Percentiles rank a stretch among this genome's conserved stretches.
Conservation (phyloP, 1,139 yeast genomes). For the Hyphopichia buzzinii region DNA sequence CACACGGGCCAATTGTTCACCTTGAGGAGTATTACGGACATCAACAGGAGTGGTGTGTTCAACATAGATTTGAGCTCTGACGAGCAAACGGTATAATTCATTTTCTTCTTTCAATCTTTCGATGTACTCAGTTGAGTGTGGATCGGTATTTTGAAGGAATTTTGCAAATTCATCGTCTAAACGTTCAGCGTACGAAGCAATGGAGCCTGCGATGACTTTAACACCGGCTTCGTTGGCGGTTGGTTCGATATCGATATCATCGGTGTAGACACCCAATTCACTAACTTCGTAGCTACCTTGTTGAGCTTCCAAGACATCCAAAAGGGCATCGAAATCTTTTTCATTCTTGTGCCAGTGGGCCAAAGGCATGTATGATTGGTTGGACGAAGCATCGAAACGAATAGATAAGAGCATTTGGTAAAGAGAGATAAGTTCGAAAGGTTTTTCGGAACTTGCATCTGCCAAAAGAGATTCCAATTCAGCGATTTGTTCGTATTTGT, state of each 20-base stretch:
- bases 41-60: conserved; percentile 59
- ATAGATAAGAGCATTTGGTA: conserved; percentile 83
- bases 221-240: conserved; percentile 63
- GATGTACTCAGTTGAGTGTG: conserved; percentile 92
- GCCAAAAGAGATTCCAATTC: conserved; percentile 63
- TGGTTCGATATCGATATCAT: conserved; percentile 80
- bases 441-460: conserved; percentile 21
- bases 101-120: conserved; percentile 89
- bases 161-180: conserved; percentile 92
- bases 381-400: conserved; percentile 76
- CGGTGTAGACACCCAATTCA: conserved; percentile 75
- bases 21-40: conserved; percentile 36
- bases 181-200: conserved; percentile 85
- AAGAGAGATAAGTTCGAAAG: conserved; percentile 77
- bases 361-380: conserved; percentile 71
- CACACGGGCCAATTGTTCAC: conserved; percentile 71
- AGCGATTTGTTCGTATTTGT: conserved; percentile 73
- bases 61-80: conserved; percentile 83
- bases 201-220: conserved; percentile 76
- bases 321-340: conserved; percentile 58
- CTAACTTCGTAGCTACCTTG: conserved; percentile 60
- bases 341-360: conserved; percentile 79
- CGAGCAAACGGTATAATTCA: conserved; percentile 67
- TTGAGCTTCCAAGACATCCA: conserved; percentile 67
- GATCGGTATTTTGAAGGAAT: conserved; percentile 85